phyloP scores from a whole-genome alignment of 345 rosid genomes.

The Brassica napus region Da-Ae NC_063447.1:245501-246000 shows the following conservation, averaged over 20 bases:
- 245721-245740: slow-evolving; percentile 97
- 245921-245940: not conserved
- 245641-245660: not conserved
- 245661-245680: slow-evolving; percentile 9
- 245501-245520: not conserved
- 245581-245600: slow-evolving; percentile 92
- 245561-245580: slow-evolving; percentile 86
- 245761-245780: not conserved
- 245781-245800: not conserved
- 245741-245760: slow-evolving; percentile 20
- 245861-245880: slow-evolving; percentile 98
- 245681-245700: slow-evolving; percentile 9
- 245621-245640: slow-evolving; percentile 20
- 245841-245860: slow-evolving; percentile 97
- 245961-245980: not conserved
- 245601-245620: slow-evolving; percentile 29
- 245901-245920: slow-evolving; percentile 32
- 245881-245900: slow-evolving; percentile 93
- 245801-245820: not conserved
- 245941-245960: slow-evolving; percentile 1
- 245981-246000: not conserved
- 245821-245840: slow-evolving; percentile 70
- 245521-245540: slow-evolving; percentile 79
- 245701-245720: slow-evolving; percentile 93
- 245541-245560: slow-evolving; percentile 88